These are phyloP conservation scores for Agaricus bisporus DNA, from an alignment of 768 basidiomycete species.

Conservation along the genomic window DNA sequence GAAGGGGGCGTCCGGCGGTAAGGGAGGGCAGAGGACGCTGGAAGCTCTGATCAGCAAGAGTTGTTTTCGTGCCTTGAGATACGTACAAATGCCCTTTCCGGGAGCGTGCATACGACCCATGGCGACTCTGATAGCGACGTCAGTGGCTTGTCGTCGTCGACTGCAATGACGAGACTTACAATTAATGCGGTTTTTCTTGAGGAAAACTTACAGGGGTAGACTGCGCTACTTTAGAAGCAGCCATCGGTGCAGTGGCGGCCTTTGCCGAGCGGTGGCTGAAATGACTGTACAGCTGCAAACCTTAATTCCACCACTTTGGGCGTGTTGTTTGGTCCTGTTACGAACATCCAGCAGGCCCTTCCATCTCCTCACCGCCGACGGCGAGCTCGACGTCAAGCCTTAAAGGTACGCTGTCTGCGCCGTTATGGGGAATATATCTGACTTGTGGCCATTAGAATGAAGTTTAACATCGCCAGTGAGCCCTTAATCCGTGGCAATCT, in stretches of 20 bases:
- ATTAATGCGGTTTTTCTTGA: conserved; percentile 35
- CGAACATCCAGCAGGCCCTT: conserved; percentile 20
- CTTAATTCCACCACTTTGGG: conserved; percentile 34
- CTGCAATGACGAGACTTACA: conserved; percentile 15
- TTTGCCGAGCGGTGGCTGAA: conserved; percentile 38
- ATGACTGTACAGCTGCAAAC: conserved; percentile 58
- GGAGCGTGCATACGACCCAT: conserved; percentile 99
- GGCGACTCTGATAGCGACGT: conserved; percentile 30
- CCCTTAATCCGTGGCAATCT: conserved; percentile 9
- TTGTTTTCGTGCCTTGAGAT: conserved; percentile 5
- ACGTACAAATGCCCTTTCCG: conserved; percentile 98
- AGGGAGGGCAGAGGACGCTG: conserved; percentile 92
- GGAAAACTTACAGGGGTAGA: conserved; percentile 24
- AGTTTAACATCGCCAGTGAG: conserved; percentile 96
- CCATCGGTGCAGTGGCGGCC: conserved; percentile 17
- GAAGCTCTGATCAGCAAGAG: not conserved
- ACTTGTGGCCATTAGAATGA: conserved; percentile 55
- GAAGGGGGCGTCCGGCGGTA: conserved; percentile 92
- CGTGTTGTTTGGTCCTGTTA: conserved; percentile 32
- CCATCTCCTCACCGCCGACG: conserved; percentile 36
- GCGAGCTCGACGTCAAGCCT: conserved; percentile 30
- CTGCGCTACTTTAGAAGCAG: not conserved
- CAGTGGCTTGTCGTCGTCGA: conserved; percentile 4
- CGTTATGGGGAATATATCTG: conserved; percentile 15
- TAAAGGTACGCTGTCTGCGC: conserved; percentile 22